Base-by-base conservation (phyloP, 2,329 filamentous ascomycete genomes). In the Aspergillus sp. region DNA sequence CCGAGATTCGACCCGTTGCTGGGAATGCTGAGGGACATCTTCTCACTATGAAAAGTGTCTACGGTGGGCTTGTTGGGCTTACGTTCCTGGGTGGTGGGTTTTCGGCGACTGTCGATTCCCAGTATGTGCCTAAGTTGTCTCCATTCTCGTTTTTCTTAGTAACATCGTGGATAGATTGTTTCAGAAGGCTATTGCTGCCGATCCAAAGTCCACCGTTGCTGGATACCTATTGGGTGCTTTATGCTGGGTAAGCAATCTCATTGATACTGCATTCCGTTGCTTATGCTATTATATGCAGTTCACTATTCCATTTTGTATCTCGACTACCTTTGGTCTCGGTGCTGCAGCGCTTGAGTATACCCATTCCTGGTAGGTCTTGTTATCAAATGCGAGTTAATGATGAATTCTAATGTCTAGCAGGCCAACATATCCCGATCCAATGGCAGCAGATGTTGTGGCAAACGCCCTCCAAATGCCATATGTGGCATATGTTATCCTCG, bases 1-100 rank as follows among this genome's bases (percentile, higher is more conserved):
- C 64, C 8, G 57, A 52, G 15, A 53, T 58, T 11, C 56, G 60
- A 4, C 64, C 64, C 5, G 60, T 70, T 1, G 46, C 46, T 0
- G 67, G 68, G 2, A 70, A 70, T 53, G 59, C 59, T 3, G 71
- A 68, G 6, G 69, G 69, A 4, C 59, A 56, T 14, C 67, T 68
- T 37, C 53, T 61, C 24, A 58, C 56, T 5, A 56, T 58, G 59
- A n/a, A 54, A 40, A 62, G 58, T n/a, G 52, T 59, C 24, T 52
- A 64, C 27, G 68, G 67, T 5, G 64, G 61, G 7, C 62, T 65
- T 37, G 45, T 67, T 21, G 66, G 67, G 21, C 44, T 55, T 2
- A 27, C 40, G 5, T 55, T 55, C 23, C n/a, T 55, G 5, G 52
- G 52, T 4, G 52, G 31, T 3, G 52, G 52, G 4, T 55, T 55